Conservation (phyloP, 768 basidiomycete genomes). For the Podaxis rugospora region DNA sequence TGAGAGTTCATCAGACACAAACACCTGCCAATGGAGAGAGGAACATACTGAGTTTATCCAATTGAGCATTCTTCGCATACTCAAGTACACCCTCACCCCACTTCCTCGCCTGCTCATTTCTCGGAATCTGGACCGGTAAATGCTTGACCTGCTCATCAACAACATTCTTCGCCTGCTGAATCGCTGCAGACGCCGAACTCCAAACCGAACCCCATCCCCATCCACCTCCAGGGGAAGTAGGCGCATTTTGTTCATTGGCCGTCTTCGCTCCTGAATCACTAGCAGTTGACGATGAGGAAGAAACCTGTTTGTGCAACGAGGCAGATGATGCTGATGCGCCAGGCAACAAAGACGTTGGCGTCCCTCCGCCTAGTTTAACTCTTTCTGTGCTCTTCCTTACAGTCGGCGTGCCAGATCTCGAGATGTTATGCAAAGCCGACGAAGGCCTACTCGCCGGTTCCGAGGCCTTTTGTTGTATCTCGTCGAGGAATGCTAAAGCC, state of each 20-base stretch:
- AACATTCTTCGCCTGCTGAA: constrained; percentile 81
- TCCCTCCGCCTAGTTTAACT: constrained; percentile 57
- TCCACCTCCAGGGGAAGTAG: constrained; percentile 22
- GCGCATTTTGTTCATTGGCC: constrained; percentile 19
- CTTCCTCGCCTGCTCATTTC: constrained; percentile 83
- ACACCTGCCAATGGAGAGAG: not conserved
- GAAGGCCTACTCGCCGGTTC: constrained; percentile 61
- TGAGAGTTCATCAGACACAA: constrained; percentile 22
- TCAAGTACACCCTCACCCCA: constrained; percentile 84
- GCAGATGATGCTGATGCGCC: constrained; percentile 41
- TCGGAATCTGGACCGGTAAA: constrained; percentile 42
- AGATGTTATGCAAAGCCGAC: constrained; percentile 38
- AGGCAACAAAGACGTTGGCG: constrained; percentile 30
- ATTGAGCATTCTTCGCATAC: constrained; percentile 84
- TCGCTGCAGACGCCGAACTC: constrained; percentile 78
- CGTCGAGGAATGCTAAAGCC: constrained; percentile 90
- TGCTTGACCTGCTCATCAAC: constrained; percentile 94
- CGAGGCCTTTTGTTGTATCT: constrained; percentile 88
- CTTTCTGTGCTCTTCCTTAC: constrained; percentile 75
- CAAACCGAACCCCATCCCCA: constrained; percentile 93
- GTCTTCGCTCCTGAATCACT: constrained; percentile 20
- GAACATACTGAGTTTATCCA: constrained; percentile 81
- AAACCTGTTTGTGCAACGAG: constrained; percentile 25
- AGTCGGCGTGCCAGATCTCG: constrained; percentile 66
- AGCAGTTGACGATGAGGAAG: constrained; percentile 7